Evolutionary conservation across 2,329 filamentous ascomycete genomes (phyloP).

Genomic region (Sclerotinia glacialis): DNA sequence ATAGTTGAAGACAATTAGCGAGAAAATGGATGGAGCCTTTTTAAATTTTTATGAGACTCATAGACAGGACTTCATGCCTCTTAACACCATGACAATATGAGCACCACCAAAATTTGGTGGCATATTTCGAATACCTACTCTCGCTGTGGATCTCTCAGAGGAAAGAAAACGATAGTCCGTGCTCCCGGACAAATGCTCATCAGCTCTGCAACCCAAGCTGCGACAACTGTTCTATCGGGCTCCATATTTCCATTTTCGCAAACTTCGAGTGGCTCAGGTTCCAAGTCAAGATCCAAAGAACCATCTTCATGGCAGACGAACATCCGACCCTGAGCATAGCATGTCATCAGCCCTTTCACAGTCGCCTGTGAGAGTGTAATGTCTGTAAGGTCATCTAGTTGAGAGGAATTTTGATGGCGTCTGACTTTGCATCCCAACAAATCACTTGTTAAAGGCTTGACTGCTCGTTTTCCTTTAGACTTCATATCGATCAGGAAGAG

Average conservation of each 20-base stretch:
- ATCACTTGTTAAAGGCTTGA: conserved; percentile 11
- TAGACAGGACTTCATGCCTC: background rate
- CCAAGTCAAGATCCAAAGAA: conserved; percentile 6
- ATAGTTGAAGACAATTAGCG: background rate
- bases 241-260: conserved; percentile 7
- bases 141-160: conserved; percentile 46
- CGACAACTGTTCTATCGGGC: conserved; percentile 20
- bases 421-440: conserved; percentile 17
- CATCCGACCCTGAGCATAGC: conserved; percentile 31
- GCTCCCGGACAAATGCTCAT: conserved; percentile 43
- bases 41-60: background rate
- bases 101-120: too few relatives aligned
- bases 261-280: conserved; percentile 8
- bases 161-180: conserved; percentile 47
- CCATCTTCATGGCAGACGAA: conserved; percentile 29
- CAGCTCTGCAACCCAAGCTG: conserved; percentile 24
- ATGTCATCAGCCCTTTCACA: conserved; percentile 25
- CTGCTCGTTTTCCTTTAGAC: background rate
- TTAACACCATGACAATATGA: background rate
- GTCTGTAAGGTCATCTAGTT: background rate
- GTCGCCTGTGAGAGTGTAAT: conserved; percentile 22
- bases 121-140: conserved; percentile 31
- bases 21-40: too few relatives aligned
- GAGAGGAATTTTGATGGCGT: background rate
- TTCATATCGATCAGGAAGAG: background rate